These are phyloP conservation scores for Yamadazyma friedrichii DNA, from an alignment of 1,139 yeast genomes.

Conservation along the genomic window DNA sequence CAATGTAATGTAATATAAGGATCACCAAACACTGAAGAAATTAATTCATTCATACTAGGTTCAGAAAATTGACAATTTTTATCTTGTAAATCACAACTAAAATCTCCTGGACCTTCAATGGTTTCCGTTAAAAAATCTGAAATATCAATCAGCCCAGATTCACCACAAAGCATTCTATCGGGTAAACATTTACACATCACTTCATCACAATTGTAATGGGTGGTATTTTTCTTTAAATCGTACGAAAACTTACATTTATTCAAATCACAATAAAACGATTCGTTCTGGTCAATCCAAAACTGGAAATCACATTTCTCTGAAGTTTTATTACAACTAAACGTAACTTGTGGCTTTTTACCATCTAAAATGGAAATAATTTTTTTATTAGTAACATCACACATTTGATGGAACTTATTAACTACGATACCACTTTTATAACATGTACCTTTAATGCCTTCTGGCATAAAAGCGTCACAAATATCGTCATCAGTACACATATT, in stretches of 20 bases:
- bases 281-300: conserved; percentile 90
- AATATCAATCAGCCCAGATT: conserved; percentile 89
- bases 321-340: conserved; percentile 80
- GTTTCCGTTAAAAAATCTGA: conserved; percentile 90
- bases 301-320: conserved; percentile 77
- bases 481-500: conserved; percentile 71
- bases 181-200: conserved; percentile 87
- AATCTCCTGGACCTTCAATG: conserved; percentile 90
- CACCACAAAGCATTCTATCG: conserved; percentile 91
- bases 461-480: conserved; percentile 85
- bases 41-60: conserved; percentile 93
- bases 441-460: conserved; percentile 82
- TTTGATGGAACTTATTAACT: conserved; percentile 79
- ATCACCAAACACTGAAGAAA: conserved; percentile 89
- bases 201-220: conserved; percentile 74
- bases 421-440: conserved; percentile 88
- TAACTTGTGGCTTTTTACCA: conserved; percentile 87
- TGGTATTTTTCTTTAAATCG: conserved; percentile 60
- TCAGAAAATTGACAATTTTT: conserved; percentile 78
- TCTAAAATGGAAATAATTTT: conserved; percentile 77
- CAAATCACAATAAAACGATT: conserved; percentile 87
- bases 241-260: conserved; percentile 66
- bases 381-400: conserved; percentile 91
- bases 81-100: conserved; percentile 66
- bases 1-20: conserved; percentile 80